Base-by-base conservation (phyloP, 163 green algal genomes). In the Chlorella variabilis region DNA sequence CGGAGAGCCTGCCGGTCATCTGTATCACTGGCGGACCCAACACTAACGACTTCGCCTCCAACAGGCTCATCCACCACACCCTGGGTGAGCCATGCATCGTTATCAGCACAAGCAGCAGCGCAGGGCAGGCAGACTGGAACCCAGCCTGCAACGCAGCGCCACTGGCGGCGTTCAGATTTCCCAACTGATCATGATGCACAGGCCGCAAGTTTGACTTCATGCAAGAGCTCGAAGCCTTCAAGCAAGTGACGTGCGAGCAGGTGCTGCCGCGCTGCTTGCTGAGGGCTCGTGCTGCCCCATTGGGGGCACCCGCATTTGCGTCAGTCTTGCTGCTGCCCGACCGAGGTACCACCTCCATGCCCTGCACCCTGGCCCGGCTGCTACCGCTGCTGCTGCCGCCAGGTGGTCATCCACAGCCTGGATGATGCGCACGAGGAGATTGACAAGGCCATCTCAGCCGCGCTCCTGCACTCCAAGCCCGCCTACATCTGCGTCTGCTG, bases 401-500 rank as follows among this genome's bases (percentile, higher is more conserved):
- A 93, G 86, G 87, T 90, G 7, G 74, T 92, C 11, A 93, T 97
- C 61, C 78, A 87, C 66, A 80, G 89, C 81, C 79, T 96, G 65
- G 85, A 90, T 11, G 84, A 94, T 69, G 93, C 92, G 0, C 81
- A 93, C 62, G 86, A 89, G 73, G 86, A 91, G 69, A 84, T 97
- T 0, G 93, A 97, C 83, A 45, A 77, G 0, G 91, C 93, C 56
- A 91, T 97, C 62, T 87, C 85, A 25, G 61, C 85, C 25, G 89
- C 89, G 0, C 51, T 88, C 61, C 11, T 48, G 17, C 34, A 73
- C 48, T 68, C 74, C 49, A 94, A 93, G 83, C 93, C 93, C 0
- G 90, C 89, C 17, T 96, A 96, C 90, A 95, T 97, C 76, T 90
- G 89, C 76, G 82, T 97, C 29, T 88, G 69, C 78, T 95, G 93